Base-by-base conservation (phyloP, 2,329 filamentous ascomycete genomes). In the Fusarium goolgardi region DNA sequence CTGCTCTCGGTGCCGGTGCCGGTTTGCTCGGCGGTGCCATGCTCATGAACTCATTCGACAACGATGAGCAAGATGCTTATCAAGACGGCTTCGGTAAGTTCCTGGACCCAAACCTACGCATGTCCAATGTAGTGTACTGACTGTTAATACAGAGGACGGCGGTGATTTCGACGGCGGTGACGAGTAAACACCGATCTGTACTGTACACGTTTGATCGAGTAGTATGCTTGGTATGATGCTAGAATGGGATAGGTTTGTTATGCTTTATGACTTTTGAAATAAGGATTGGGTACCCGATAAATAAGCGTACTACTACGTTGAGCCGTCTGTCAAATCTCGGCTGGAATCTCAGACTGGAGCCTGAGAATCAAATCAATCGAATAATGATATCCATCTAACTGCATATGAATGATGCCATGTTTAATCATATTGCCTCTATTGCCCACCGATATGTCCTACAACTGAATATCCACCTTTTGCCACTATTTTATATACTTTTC, bases 21-120 rank as follows among this genome's bases (percentile, higher is more conserved):
- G 94, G 94, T 78, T 75, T 97, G 75, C 73, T 97, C 2, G 94
- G 93, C 71, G 94, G 94, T 56, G 86, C 88, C 65, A 65, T 97
- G 73, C 78, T 97, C 32, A 90, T 85, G 3, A 83, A 91, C 74
- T 89, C 90, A 2, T 83, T 94, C 51, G 80, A 91, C 57, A 86
- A 91, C 56, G 86, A 85, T 46, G 79, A 91, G 69, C 80, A 90
- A 62, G 82, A 87, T 7, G 85, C 86, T 31, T 90, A 85, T 57
- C 71, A 80, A 40, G 78, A 84, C 1, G 83, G 82, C 56, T 82
- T 77, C 59, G 54, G 79, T 81, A 71, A 76, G 79, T 77, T 18
- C 13, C 23, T 16, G 15, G 3, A 12, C 27, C 20, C 9, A 31
- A n/a, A 23, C 11, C 39, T 10, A 25, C 6, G 11, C 7, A 41